Evolutionary conservation across 1,284 basidiomycete genomes (phyloP).

Genomic region (Moesziomyces parantarcticus): DNA sequence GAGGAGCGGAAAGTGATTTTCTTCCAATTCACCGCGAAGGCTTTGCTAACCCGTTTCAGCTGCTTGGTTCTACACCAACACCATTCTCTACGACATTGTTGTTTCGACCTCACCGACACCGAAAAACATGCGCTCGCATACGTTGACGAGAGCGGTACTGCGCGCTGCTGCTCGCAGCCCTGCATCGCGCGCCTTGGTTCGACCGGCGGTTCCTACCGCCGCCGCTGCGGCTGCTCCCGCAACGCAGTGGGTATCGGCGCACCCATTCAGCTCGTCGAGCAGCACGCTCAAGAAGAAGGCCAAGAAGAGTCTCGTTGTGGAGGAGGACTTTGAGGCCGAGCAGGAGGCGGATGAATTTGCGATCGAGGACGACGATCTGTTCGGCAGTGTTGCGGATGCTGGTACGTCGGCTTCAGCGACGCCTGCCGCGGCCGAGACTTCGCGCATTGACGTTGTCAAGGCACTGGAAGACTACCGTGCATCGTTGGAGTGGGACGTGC

Average conservation of each 20-base stretch:
- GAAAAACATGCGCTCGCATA: constrained; percentile 34
- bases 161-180: constrained; percentile 13
- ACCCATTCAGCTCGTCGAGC: constrained; percentile 16
- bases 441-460: constrained; percentile 19
- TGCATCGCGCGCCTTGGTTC: constrained; percentile 1
- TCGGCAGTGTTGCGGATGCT: constrained; percentile 19
- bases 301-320: constrained; percentile 26
- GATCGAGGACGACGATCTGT: constrained; percentile 32
- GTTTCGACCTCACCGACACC: too few relatives aligned
- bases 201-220: background rate
- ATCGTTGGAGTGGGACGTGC: constrained; percentile 14
- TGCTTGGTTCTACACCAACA: too few relatives aligned
- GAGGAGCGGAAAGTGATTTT: too few relatives aligned
- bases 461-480: constrained; percentile 10
- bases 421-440: constrained; percentile 4
- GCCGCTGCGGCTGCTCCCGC: background rate
- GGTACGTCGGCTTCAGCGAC: constrained; percentile 5
- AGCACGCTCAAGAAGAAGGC: constrained; percentile 30
- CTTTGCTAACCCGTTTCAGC: too few relatives aligned
- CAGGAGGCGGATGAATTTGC: constrained; percentile 10
- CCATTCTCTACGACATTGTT: too few relatives aligned
- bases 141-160: constrained; percentile 23
- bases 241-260: background rate
- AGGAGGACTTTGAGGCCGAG: constrained; percentile 12
- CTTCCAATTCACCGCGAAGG: too few relatives aligned